Percentiles rank a stretch among this genome's conserved stretches.
These are phyloP conservation scores for Rhododendron kiyosumense DNA, from an alignment of 148 eudicot species.

Conservation along the genomic window DNA sequence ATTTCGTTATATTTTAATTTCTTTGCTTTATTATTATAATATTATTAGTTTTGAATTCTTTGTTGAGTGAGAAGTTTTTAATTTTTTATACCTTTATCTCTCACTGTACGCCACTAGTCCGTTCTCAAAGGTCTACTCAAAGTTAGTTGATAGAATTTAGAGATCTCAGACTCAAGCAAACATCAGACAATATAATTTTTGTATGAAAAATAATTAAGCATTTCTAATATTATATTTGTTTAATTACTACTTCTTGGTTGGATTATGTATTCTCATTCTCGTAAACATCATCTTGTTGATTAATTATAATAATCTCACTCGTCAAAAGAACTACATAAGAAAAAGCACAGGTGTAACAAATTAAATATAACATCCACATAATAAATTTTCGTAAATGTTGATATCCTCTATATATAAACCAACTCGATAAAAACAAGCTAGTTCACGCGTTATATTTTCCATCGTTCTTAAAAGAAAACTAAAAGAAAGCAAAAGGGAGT, in stretches of 20 bases:
- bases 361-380: background rate
- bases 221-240: background rate
- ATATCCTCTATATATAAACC: background rate
- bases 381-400: background rate
- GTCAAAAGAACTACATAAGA: background rate
- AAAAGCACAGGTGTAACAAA: background rate
- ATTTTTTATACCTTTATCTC: background rate
- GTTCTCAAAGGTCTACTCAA: background rate
- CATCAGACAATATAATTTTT: background rate
- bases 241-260: background rate
- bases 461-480: background rate
- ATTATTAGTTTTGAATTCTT: background rate
- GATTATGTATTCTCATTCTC: background rate
- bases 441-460: background rate
- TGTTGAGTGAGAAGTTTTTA: background rate
- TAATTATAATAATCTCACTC: background rate
- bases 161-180: background rate
- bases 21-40: background rate
- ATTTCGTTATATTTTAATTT: background rate
- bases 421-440: background rate
- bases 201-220: background rate
- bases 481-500: background rate
- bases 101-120: background rate
- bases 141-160: background rate
- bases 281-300: background rate